Evolutionary conservation across 306 rosid genomes (phyloP).

Genomic region (Rosa persica): DNA sequence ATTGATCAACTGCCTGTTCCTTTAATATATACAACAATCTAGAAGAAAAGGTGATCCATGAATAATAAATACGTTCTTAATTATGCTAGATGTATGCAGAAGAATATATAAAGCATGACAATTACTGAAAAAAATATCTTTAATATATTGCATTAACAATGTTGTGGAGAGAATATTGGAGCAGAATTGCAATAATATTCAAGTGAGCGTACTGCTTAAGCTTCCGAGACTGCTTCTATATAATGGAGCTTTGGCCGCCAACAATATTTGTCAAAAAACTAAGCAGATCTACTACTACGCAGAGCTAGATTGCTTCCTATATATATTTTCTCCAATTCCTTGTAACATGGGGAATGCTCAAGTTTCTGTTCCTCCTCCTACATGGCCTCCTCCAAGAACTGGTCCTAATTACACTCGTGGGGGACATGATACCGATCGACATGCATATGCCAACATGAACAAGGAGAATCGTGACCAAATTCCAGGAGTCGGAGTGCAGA

Average conservation of each 20-base stretch:
- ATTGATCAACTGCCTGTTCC: too few relatives aligned
- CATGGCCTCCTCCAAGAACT: background rate
- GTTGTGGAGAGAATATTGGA: too few relatives aligned
- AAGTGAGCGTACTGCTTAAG: background rate
- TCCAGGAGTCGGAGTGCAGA: background rate
- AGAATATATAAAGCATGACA: too few relatives aligned
- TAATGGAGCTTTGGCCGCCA: background rate
- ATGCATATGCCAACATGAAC: background rate
- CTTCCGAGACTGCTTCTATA: background rate
- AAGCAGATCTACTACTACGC: background rate
- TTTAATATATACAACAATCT: too few relatives aligned
- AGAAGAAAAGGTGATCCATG: too few relatives aligned
- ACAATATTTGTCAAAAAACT: background rate
- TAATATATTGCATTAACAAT: too few relatives aligned
- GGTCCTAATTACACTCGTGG: background rate
- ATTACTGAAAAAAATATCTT: too few relatives aligned
- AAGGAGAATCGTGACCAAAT: background rate
- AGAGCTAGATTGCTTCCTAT: background rate
- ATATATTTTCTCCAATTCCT: too few relatives aligned
- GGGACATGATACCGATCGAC: background rate
- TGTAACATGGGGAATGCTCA: conserved; percentile 1
- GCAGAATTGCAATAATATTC: too few relatives aligned
- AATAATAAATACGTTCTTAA: too few relatives aligned
- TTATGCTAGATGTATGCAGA: too few relatives aligned
- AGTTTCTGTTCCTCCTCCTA: background rate